These are phyloP conservation scores for Phyllosticta paracitricarpa DNA, from an alignment of 2,329 filamentous ascomycete species.

Conservation along the genomic window DNA sequence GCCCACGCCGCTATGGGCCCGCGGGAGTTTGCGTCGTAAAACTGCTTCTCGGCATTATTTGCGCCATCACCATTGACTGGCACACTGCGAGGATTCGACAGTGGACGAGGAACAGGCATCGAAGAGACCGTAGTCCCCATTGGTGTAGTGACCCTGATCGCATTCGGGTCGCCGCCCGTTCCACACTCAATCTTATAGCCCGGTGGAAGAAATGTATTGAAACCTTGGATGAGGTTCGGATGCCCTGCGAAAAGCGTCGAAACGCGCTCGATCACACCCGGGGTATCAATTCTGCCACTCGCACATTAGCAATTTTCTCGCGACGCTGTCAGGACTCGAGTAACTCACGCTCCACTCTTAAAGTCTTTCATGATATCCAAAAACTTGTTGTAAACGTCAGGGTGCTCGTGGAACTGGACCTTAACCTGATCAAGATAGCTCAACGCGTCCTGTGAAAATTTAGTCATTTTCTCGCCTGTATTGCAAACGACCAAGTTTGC, in stretches of 20 bases:
- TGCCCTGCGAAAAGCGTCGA: conserved; percentile 94
- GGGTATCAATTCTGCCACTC: conserved; percentile 68
- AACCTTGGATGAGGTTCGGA: conserved; percentile 89
- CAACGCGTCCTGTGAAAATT: conserved; percentile 55
- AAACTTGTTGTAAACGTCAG: conserved; percentile 94
- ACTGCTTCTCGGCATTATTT: conserved; percentile 31
- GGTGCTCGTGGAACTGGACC: conserved; percentile 92
- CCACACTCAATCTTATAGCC: conserved; percentile 97
- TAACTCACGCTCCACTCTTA: conserved; percentile 81
- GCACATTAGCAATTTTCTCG: not conserved
- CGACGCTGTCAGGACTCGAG: not conserved
- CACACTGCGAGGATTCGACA: conserved; percentile 37
- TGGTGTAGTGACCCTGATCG: conserved; percentile 91
- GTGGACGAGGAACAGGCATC: conserved; percentile 50
- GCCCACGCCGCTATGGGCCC: conserved; percentile 26
- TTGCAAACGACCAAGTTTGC: not conserved
- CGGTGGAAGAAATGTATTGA: conserved; percentile 93
- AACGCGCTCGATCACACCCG: conserved; percentile 92
- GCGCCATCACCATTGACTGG: conserved; percentile 45
- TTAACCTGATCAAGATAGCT: conserved; percentile 98
- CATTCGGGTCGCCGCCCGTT: conserved; percentile 85
- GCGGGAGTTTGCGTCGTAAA: conserved; percentile 25
- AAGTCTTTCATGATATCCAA: conserved; percentile 99
- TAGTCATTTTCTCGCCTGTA: conserved; percentile 8
- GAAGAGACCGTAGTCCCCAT: conserved; percentile 95